Base-by-base conservation (phyloP, 345 rosid species). In the Eucalyptus pauciflora region DNA sequence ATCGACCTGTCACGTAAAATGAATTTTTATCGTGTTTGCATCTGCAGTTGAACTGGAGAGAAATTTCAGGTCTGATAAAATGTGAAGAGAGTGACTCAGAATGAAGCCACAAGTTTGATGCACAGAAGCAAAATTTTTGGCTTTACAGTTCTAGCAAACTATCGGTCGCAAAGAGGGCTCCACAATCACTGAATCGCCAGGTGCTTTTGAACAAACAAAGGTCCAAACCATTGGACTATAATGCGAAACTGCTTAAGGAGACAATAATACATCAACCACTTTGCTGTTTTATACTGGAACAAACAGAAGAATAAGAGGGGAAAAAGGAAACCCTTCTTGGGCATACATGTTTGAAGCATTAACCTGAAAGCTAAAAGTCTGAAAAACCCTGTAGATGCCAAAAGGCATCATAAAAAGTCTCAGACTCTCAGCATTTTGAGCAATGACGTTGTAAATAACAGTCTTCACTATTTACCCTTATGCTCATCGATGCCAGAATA, bases 401-500 rank as follows among this genome's bases (percentile, higher is more conserved):
- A 20, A 76, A 76, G 83, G 0, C 83, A 11, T 41, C 48, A 37
- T 76, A 22, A 2, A 41, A 76, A 20, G 83, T 76, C 83, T 37
- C 46, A 9, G 83, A 37, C 27, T 69, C 80, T 71, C 46, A 20
- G 46, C 83, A 41, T 76, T 41, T 20, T 20, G 48, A 76, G 83
- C 83, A 76, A 20, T 37, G 46, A 41, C 10, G 22, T 71, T 5
- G 81, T 27, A 18, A 71, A 10, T 18, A 71, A 37, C 2, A 37
- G 8, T 37, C 27, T 64, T 76, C 48, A 2, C 81, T 76, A 76
- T 37, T 37, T 37, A 76, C 29, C 48, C 83, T 88, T 93, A 90
- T 43, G 87, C 24, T 95, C 96, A 89, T 93, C 93, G 88, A 89
- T 91, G 88, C 99, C 99, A 1, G 90, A 88, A 91, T 97, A 96